phyloP scores from a whole-genome alignment of 2,329 filamentous ascomycete genomes.

The Coniochaeta sp. region DNA sequence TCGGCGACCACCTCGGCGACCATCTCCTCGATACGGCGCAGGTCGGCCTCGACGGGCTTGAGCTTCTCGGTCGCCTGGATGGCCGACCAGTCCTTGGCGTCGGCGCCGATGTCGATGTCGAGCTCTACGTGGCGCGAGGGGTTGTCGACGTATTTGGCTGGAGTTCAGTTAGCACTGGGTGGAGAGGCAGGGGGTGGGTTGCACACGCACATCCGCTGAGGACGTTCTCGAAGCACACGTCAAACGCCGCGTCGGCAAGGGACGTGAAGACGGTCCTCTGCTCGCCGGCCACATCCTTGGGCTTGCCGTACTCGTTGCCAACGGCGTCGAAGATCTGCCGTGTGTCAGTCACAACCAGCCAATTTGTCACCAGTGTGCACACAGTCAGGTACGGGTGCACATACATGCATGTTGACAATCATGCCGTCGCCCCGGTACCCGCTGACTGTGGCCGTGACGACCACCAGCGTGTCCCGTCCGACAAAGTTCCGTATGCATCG shows the following conservation, averaged over 20 bases:
- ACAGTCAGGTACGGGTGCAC: constrained; percentile 19
- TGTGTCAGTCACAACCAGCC: constrained; percentile 2
- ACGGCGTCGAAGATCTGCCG: constrained; percentile 87
- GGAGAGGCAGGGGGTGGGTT: background rate
- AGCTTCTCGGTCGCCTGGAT: constrained; percentile 97
- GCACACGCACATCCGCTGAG: constrained; percentile 57
- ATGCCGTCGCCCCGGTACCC: constrained; percentile 89
- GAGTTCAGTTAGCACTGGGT: background rate
- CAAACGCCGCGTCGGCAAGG: constrained; percentile 84
- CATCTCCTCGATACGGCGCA: constrained; percentile 86
- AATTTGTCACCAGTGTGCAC: constrained; percentile 3
- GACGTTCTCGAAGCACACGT: constrained; percentile 92
- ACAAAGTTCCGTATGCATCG: constrained; percentile 97
- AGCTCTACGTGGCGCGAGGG: constrained; percentile 72
- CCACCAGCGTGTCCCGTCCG: constrained; percentile 81
- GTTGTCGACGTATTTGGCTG: constrained; percentile 28
- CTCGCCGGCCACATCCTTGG: constrained; percentile 87
- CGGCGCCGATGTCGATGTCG: constrained; percentile 91
- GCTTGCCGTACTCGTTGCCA: constrained; percentile 90
- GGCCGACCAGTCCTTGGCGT: constrained; percentile 96
- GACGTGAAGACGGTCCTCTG: constrained; percentile 91
- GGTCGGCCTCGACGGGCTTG: constrained; percentile 91
- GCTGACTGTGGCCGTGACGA: constrained; percentile 83
- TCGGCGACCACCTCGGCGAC: constrained; percentile 81
- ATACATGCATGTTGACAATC: constrained; percentile 85